Conservation (phyloP, 305 asterid species). For the Rubia balearica region DNA sequence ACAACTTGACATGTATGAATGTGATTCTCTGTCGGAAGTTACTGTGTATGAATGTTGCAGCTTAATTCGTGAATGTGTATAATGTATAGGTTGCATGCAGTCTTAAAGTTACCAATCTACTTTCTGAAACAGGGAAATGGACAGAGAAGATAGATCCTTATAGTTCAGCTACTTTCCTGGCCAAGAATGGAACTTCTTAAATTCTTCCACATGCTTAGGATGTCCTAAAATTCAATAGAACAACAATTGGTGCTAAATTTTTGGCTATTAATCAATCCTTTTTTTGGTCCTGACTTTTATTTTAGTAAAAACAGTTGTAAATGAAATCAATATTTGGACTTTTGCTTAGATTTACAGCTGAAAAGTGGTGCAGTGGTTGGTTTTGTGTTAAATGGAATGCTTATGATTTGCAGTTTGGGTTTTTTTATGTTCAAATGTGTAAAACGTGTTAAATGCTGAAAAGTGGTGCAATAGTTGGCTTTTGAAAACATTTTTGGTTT, state of each 20-base stretch:
- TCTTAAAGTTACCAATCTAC: background rate
- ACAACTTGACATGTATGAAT: background rate
- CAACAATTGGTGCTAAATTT: background rate
- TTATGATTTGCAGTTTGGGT: too few relatives aligned
- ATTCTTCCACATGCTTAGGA: constrained; percentile 2
- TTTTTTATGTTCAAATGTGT: too few relatives aligned
- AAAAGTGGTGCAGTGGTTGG: too few relatives aligned
- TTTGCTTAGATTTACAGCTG: too few relatives aligned
- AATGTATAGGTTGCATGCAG: background rate
- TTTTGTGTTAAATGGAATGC: too few relatives aligned
- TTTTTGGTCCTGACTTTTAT: background rate
- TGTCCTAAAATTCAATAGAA: background rate
- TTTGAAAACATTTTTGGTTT: too few relatives aligned
- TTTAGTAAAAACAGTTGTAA: background rate
- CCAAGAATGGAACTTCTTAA: background rate
- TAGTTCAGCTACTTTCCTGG: constrained; percentile 2
- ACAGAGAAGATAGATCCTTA: background rate
- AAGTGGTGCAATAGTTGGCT: too few relatives aligned
- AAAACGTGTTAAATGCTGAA: too few relatives aligned
- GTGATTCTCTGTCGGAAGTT: background rate
- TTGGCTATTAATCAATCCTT: background rate
- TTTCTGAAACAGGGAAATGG: constrained; percentile 1
- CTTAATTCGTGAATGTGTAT: background rate
- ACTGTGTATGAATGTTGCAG: background rate
- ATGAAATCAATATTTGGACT: background rate